Conservation (phyloP, 2,329 filamentous ascomycete species). For the Pyrenochaeta sp. region DNA sequence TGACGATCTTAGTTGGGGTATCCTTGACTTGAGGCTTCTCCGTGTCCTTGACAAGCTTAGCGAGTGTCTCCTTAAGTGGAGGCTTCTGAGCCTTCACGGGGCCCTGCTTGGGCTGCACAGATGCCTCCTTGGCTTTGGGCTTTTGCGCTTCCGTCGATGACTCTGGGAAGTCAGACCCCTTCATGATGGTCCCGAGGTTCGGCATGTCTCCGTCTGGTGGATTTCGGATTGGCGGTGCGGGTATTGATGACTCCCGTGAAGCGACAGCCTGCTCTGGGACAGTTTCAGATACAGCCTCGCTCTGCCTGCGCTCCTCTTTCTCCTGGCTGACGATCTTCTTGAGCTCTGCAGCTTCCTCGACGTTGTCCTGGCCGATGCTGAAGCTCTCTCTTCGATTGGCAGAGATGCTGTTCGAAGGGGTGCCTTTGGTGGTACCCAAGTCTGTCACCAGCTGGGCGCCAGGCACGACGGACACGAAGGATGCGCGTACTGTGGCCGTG, state of each 20-base stretch:
- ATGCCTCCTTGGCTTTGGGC: conserved; percentile 5
- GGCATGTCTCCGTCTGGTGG: conserved; percentile 36
- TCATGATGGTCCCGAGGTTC: conserved; percentile 46
- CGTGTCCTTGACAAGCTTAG: neutral
- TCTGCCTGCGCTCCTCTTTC: conserved; percentile 49
- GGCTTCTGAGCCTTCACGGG: neutral
- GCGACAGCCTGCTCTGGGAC: conserved; percentile 56
- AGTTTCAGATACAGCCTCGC: conserved; percentile 45
- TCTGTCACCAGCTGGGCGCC: conserved; percentile 40
- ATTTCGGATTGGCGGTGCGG: conserved; percentile 42
- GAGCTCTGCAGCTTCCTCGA: conserved; percentile 46
- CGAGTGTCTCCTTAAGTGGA: no score
- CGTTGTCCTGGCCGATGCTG: conserved; percentile 48
- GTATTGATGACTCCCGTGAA: conserved; percentile 48
- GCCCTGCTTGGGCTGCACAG: conserved; percentile 8
- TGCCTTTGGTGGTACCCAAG: conserved; percentile 35
- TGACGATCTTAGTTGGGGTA: neutral
- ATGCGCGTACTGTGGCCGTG: conserved; percentile 57
- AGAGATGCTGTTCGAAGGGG: conserved; percentile 38
- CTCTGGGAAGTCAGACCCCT: conserved; percentile 47
- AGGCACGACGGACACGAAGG: conserved; percentile 58
- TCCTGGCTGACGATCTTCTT: conserved; percentile 53
- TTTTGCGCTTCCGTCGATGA: conserved; percentile 15
- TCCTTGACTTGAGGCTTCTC: neutral
- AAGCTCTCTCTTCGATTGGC: conserved; percentile 53